Base-by-base conservation (phyloP, 257 asterid species). In the Galeopsis tetrahit region DNA sequence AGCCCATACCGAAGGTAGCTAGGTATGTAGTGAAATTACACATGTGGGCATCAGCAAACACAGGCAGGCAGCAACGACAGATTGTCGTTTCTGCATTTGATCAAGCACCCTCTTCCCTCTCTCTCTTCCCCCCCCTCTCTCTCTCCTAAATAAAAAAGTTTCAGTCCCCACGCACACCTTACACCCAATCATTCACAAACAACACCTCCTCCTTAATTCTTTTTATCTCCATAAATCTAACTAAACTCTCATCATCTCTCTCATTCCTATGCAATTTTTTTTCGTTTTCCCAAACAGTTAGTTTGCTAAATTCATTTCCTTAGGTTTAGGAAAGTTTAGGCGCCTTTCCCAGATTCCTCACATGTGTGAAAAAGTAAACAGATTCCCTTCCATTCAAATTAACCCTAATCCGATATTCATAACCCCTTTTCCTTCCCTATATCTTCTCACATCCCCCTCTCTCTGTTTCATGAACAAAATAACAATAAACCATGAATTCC, bases 261-360 rank as follows among this genome's bases (percentile, higher is more conserved):
- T 21, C 28, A 21, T 21, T 21, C 0, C 28, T 67, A 33, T 56
- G 59, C 80, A 79, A 86, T 28, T 53, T 66, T 55, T 69, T 58
- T 59, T 10, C 28, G 28, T 55, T 8, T 70, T 53, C 14, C 33
- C 14, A 59, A 55, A 43, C 72, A 11, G 73, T 75, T 67, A 11
- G 73, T 75, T 67, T 51, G 57, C 70, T 75, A 71, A 75, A 48
- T 14, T 59, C 38, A 66, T 82, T 65, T 65, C 87, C 87, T 78
- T 78, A 78, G 84, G 78, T 62, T 75, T 76, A 77, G 93, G 93
- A 84, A 86, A 86, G 90, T 77, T 77, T 56, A 66, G 51, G 51
- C 11, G 78, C 70, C 90, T 85, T 84, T 84, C 79, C 76, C 66
- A 83, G 94, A 92, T 88, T 90, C 98, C 86, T 59, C 79, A 82